Evolutionary conservation across 1,284 basidiomycete species (phyloP), one percentile per base, ranked within the genome.

Genomic region (Ustilago loliicola): DNA sequence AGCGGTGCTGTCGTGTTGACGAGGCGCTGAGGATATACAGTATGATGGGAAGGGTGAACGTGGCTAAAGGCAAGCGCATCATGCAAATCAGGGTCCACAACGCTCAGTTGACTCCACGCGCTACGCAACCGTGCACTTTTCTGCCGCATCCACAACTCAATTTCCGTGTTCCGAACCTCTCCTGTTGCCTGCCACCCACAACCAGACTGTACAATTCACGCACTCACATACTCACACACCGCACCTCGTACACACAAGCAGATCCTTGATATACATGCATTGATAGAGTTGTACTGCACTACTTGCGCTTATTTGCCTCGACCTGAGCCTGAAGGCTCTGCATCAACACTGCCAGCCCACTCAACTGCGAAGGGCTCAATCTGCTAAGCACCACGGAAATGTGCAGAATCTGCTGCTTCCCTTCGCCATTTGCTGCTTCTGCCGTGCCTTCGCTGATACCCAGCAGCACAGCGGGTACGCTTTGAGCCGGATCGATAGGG

Each of bases 381-480:
- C 77, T 80, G 52, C 80, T 80, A n/a, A 85, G 57, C 25, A 85
- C 79, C 21, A 85, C 83, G 36, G 79, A 81, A 17, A 85, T 63
- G 56, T 85, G 81, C 45, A 85, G 52, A 42, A 83, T 83, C 66
- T 84, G 81, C 62, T 75, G 71, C 54, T 71, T 78, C 17, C 50
- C 73, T 9, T 56, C 70, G 4, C 54, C 54, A 5, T 34, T 30
- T 45, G 30, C 40, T 21, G 51, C n/a, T 61, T 74, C 60, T 48
- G 65, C 62, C 6, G 48, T 38, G 57, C 66, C 56, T 42, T 83
- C 80, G 38, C 83, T 83, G 66, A 86, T 83, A 21, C 85, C 85
- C 29, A 85, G 52, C 42, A 86, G 67, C 13, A 85, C 72, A 9
- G 83, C 84, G 4, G 84, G 70, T 25, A 83, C 81, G 25, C 45